Evolutionary conservation across 169 alveolate species (phyloP).

Genomic region (Perkinsus marinus): DNA sequence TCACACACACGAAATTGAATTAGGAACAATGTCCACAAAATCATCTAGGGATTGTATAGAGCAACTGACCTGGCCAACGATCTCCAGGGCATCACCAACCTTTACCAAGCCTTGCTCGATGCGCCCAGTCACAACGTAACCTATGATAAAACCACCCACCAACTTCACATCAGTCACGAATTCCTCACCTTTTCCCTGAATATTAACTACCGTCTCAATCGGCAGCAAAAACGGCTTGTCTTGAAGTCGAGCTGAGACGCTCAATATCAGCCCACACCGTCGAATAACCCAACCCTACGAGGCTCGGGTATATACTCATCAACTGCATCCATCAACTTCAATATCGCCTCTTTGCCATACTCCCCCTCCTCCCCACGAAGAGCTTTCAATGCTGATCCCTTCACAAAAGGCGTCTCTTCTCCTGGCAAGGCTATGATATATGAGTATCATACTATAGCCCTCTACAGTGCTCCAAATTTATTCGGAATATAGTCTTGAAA

Average conservation of each 20-base stretch:
- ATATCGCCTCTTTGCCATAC: conserved; percentile 48
- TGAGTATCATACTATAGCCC: too few species aligned
- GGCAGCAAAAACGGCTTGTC: conserved; percentile 76
- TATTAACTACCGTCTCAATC: conserved; percentile 62
- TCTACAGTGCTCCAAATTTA: too few species aligned
- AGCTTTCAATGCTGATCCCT: conserved; percentile 83
- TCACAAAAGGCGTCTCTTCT: conserved; percentile 66
- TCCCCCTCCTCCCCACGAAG: conserved; percentile 43
- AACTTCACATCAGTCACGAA: not conserved
- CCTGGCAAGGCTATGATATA: conserved; percentile 7
- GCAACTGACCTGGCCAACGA: conserved; percentile 53
- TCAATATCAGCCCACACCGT: not conserved
- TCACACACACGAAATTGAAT: too few species aligned
- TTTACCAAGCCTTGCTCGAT: conserved; percentile 80
- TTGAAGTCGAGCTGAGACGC: conserved; percentile 53
- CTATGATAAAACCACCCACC: not conserved
- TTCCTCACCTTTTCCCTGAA: conserved; percentile 65
- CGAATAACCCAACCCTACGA: not conserved
- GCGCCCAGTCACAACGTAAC: conserved; percentile 84
- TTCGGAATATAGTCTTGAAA: too few species aligned
- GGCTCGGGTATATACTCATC: conserved; percentile 47
- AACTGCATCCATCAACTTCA: conserved; percentile 64
- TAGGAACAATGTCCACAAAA: too few species aligned
- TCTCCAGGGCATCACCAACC: conserved; percentile 72
- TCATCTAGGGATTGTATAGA: too few species aligned